A percentile compares a stretch with the other conserved stretches of the same genome.
phyloP scores from a whole-genome alignment of 1,284 basidiomycete genomes.

The Ceratobasidium sp. region DNA sequence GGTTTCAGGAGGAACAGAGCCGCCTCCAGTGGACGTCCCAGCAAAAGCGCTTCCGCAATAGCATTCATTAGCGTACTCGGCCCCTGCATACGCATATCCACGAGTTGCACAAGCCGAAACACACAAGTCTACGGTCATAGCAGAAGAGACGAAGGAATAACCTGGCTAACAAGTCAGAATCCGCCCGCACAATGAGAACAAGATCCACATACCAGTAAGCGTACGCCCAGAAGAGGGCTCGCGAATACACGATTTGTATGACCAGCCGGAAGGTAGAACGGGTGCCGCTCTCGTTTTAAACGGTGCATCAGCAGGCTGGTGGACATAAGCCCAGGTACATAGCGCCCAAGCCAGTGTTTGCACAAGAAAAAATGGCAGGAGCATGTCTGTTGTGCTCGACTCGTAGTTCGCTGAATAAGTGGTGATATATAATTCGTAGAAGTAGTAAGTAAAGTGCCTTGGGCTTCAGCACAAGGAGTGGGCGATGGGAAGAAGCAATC shows the following conservation, averaged over 20 bases:
- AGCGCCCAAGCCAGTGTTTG: neutral
- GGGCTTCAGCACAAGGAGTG: no score
- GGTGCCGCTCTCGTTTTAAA: slow-evolving; percentile 8
- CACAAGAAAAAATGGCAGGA: neutral
- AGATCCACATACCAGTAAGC: neutral
- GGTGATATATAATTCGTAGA: no score
- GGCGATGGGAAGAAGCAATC: no score
- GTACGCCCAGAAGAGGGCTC: slow-evolving; percentile 39
- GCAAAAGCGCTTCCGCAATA: slow-evolving; percentile 47
- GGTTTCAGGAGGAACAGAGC: slow-evolving; percentile 23
- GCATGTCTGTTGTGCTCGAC: neutral
- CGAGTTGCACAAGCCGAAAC: slow-evolving; percentile 30
- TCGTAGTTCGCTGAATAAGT: no score
- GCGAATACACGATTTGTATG: slow-evolving; percentile 35
- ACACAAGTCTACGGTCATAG: slow-evolving; percentile 40
- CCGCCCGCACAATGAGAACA: no score
- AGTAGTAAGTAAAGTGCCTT: no score
- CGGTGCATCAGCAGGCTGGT: neutral
- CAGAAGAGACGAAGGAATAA: slow-evolving; percentile 26
- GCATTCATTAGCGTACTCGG: slow-evolving; percentile 47
- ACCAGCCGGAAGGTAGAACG: slow-evolving; percentile 40
- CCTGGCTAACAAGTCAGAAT: neutral
- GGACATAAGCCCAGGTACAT: neutral
- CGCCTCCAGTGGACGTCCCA: slow-evolving; percentile 2
- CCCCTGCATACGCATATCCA: slow-evolving; percentile 43